Evolutionary conservation across 495 filamentous ascomycete genomes (phyloP).

Genomic region (Entonaema liquescens): DNA sequence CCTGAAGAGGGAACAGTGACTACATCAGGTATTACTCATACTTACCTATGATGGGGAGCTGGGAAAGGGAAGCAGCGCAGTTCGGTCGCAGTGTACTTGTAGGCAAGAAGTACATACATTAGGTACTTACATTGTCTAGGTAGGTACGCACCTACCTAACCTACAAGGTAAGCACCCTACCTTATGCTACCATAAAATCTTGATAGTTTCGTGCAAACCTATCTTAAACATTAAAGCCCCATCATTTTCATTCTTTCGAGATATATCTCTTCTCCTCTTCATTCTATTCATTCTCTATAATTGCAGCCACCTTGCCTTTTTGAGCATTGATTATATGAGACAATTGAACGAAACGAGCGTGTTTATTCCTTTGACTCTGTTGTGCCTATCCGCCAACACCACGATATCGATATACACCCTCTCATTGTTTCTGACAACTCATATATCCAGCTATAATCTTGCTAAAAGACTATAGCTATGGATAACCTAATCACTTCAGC

Average conservation of each 20-base stretch:
- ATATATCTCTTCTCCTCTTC: not conserved
- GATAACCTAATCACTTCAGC: slow-evolving; percentile 24
- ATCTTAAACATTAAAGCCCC: not conserved
- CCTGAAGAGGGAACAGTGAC: too few species aligned
- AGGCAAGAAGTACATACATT: not conserved
- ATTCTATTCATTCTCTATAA: too few species aligned
- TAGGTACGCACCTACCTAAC: too few species aligned
- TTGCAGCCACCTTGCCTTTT: too few species aligned
- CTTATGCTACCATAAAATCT: not conserved
- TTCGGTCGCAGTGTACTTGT: not conserved
- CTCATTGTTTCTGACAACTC: not conserved
- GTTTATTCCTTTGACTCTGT: not conserved
- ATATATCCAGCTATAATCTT: not conserved
- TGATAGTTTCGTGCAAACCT: not conserved
- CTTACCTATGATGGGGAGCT: not conserved
- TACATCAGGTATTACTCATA: too few species aligned
- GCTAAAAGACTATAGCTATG: slow-evolving; percentile 18
- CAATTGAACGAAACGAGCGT: not conserved
- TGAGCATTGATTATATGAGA: not conserved
- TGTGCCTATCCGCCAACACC: too few species aligned
- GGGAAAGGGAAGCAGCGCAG: not conserved
- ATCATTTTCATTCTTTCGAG: not conserved
- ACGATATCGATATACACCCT: too few species aligned
- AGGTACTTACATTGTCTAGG: too few species aligned
- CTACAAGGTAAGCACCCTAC: too few species aligned